Conservation (phyloP, 148 eudicot genomes). For the Mesembryanthemum crystallinum region DNA sequence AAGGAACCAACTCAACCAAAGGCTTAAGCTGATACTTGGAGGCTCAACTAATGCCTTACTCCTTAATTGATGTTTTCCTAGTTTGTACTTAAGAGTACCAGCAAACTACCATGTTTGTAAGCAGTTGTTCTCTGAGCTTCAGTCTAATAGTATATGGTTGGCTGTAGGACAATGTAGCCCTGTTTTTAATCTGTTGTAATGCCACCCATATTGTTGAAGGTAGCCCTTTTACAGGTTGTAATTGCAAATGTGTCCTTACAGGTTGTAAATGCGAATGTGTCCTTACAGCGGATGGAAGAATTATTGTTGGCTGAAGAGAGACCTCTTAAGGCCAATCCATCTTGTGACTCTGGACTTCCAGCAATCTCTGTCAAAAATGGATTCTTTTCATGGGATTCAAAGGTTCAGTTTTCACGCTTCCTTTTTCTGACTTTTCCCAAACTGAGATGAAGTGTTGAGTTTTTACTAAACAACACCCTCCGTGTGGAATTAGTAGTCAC, state of each 20-base stretch:
- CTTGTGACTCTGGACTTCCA: slow-evolving; percentile 59
- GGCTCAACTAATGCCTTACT: too few relatives aligned
- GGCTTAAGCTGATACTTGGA: too few relatives aligned
- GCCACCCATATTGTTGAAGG: neutral
- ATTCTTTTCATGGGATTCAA: neutral
- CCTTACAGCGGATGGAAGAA: slow-evolving; percentile 71
- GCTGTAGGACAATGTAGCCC: neutral
- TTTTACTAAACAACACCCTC: neutral
- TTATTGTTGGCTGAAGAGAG: slow-evolving; percentile 72
- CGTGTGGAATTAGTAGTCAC: neutral
- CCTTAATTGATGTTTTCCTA: too few relatives aligned
- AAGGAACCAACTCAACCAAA: too few relatives aligned
- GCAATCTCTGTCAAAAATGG: slow-evolving; percentile 13
- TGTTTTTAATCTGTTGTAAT: neutral
- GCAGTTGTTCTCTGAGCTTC: neutral
- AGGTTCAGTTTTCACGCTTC: neutral
- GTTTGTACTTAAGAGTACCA: neutral
- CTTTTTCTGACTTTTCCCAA: too few relatives aligned
- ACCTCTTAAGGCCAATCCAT: slow-evolving; percentile 61
- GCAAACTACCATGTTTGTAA: neutral
- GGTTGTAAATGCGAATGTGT: slow-evolving; percentile 76
- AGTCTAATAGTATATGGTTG: too few relatives aligned
- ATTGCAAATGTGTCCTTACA: too few relatives aligned
- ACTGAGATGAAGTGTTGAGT: too few relatives aligned
- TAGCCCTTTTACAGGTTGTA: neutral